These are phyloP conservation scores for Alternaria brassicae DNA, from an alignment of 2,329 filamentous ascomycete species.

Conservation along the genomic window DNA sequence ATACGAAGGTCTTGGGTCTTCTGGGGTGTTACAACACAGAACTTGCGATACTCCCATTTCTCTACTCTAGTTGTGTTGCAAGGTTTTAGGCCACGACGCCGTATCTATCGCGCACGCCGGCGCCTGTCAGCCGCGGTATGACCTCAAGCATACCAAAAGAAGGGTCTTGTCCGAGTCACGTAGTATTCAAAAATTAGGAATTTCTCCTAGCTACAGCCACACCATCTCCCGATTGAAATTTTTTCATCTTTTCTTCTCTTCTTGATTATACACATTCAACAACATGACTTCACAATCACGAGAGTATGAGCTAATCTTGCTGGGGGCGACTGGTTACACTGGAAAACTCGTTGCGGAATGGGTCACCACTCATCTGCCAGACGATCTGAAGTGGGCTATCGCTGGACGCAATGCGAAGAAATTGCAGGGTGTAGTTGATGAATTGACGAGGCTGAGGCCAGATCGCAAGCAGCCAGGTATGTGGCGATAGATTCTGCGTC, in stretches of 20 bases:
- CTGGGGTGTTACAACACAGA: neutral
- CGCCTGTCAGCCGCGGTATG: constrained; percentile 26
- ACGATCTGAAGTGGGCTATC: constrained; percentile 84
- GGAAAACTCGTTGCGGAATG: constrained; percentile 79
- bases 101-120: constrained; percentile 13
- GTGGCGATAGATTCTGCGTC: neutral
- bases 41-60: neutral
- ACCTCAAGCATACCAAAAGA: constrained; percentile 28
- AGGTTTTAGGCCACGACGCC: neutral
- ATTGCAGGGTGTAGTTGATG: constrained; percentile 70
- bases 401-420: constrained; percentile 82
- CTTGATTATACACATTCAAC: constrained; percentile 5
- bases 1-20: neutral
- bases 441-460: constrained; percentile 70
- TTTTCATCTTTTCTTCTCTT: constrained; percentile 12
- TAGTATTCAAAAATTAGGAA: constrained; percentile 18
- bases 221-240: neutral
- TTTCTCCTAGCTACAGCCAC: constrained; percentile 15
- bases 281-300: constrained; percentile 45
- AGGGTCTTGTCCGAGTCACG: constrained; percentile 28
- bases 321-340: constrained; percentile 82
- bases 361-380: constrained; percentile 73
- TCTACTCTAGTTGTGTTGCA: neutral
- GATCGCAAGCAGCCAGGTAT: constrained; percentile 75
- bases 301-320: constrained; percentile 70